Conservation (phyloP, 192 early-diverging fungal species). For the Cetraspora pellucida region DNA sequence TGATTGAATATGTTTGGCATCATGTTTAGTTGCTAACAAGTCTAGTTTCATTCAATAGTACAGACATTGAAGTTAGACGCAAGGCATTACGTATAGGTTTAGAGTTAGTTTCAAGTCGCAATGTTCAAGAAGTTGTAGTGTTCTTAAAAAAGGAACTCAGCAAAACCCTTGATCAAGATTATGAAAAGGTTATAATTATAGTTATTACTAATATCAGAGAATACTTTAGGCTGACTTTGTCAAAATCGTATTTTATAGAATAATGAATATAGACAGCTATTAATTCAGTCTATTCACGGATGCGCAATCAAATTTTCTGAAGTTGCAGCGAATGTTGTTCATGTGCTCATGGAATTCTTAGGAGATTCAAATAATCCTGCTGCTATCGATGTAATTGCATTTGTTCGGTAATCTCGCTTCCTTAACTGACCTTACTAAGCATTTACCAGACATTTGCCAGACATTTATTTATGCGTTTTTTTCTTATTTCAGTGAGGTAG, state of each 20-base stretch:
- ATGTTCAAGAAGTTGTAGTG: conserved; percentile 89
- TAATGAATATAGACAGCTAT: conserved; percentile 89
- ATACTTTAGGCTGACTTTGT: too few species aligned
- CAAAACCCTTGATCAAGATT: conserved; percentile 89
- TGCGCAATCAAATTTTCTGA: conserved; percentile 97
- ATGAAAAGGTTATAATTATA: conserved; percentile 66
- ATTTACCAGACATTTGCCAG: not conserved
- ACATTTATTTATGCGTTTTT: not conserved
- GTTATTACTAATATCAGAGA: too few species aligned
- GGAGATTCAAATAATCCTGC: conserved; percentile 86
- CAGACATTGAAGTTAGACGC: conserved; percentile 93
- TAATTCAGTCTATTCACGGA: conserved; percentile 94
- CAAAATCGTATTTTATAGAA: conserved; percentile 52
- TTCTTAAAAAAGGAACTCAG: conserved; percentile 96
- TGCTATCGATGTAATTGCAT: conserved; percentile 93
- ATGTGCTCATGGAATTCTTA: conserved; percentile 94
- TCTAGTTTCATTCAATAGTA: conserved; percentile 51
- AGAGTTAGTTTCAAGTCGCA: conserved; percentile 88
- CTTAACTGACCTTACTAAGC: not conserved
- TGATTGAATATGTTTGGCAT: too few species aligned
- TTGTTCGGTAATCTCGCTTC: conserved; percentile 72
- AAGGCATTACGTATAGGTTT: conserved; percentile 86
- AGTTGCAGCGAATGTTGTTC: conserved; percentile 94
- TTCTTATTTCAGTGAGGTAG: conserved; percentile 68
- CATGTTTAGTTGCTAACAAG: not conserved